phyloP scores from a whole-genome alignment of 202 grass and related monocot species.

The Hordeum pubiflorum region DNA sequence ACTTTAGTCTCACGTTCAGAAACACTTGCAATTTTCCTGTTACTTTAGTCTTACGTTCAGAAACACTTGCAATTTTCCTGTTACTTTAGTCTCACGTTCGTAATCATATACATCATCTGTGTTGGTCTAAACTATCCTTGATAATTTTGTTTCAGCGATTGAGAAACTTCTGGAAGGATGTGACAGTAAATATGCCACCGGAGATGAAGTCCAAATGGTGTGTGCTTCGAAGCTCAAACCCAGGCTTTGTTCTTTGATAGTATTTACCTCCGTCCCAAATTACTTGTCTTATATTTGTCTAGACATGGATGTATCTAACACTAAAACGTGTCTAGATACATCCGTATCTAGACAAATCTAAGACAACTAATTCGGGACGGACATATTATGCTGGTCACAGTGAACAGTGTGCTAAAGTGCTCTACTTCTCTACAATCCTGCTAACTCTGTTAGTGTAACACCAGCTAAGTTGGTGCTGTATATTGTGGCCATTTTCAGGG shows the following conservation, averaged over 20 bases:
- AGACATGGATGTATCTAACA: too few relatives aligned
- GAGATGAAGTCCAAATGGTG: constrained; percentile 73
- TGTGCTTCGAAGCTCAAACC: not conserved
- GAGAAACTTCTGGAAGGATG: constrained; percentile 66
- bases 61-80: not conserved
- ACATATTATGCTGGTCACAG: not conserved
- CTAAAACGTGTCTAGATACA: too few relatives aligned
- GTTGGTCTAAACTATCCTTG: not conserved
- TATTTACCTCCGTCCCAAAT: too few relatives aligned
- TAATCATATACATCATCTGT: not conserved
- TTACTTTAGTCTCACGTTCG: not conserved
- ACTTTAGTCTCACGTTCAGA: not conserved
- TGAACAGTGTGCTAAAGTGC: not conserved
- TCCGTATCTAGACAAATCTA: too few relatives aligned
- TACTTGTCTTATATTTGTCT: too few relatives aligned
- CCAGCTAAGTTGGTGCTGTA: not conserved
- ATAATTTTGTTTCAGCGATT: constrained; percentile 48
- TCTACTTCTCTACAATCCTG: not conserved
- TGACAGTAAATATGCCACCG: constrained; percentile 73
- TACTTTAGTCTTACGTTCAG: not conserved
- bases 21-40: not conserved
- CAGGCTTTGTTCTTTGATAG: not conserved
- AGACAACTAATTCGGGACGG: too few relatives aligned
- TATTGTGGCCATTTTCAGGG: constrained; percentile 37
- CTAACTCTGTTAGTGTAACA: not conserved